phyloP scores from a whole-genome alignment of 352 stramenopile species.

The Blastocystis sp. region DNA sequence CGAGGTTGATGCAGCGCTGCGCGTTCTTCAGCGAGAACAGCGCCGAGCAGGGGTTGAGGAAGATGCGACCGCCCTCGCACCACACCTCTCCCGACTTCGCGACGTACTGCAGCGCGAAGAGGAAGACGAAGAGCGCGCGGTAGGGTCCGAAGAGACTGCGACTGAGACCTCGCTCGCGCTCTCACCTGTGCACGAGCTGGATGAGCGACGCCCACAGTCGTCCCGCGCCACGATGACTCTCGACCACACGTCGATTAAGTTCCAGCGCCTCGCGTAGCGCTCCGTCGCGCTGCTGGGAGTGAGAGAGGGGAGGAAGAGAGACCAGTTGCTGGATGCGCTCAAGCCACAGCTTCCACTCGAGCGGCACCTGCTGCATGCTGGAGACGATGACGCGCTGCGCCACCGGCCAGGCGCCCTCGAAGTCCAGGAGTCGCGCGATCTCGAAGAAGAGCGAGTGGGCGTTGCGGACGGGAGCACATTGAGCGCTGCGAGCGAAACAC shows the following conservation, averaged over 20 bases:
- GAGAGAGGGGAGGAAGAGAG: neutral
- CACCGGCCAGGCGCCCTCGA: neutral
- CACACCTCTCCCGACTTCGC: neutral
- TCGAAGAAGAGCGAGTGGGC: neutral
- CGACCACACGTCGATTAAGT: neutral
- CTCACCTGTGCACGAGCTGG: neutral
- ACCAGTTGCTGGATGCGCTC: conserved; percentile 2
- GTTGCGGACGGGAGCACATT: neutral
- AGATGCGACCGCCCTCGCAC: neutral
- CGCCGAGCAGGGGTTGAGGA: neutral
- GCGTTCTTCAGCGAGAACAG: conserved; percentile 56
- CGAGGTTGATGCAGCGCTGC: conserved; percentile 70
- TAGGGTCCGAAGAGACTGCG: neutral
- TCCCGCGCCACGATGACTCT: neutral
- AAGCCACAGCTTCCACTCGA: neutral
- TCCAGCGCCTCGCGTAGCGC: neutral
- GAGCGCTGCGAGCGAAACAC: neutral
- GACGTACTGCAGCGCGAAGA: neutral
- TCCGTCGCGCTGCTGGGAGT: neutral
- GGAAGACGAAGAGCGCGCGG: neutral
- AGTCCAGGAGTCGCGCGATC: neutral
- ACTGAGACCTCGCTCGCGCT: neutral
- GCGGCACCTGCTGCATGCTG: neutral
- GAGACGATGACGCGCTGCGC: neutral
- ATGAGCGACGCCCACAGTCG: conserved; percentile 32